Conservation (phyloP, 2,329 filamentous ascomycete genomes). For the Lasiodiplodia hormozganensis region DNA sequence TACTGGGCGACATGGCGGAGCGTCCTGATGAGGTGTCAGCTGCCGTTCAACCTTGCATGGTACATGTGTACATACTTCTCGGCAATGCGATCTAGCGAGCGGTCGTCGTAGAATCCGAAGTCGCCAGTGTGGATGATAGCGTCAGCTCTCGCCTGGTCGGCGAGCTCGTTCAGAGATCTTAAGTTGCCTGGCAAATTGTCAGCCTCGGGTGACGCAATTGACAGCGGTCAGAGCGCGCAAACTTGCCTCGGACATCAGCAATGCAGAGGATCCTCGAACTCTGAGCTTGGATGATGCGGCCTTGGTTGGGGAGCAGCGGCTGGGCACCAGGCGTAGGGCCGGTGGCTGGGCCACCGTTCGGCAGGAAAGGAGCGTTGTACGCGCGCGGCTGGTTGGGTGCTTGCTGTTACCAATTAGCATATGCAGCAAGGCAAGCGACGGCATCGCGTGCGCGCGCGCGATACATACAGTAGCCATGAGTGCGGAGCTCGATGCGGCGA, state of each 20-base stretch:
- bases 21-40: constrained; percentile 65
- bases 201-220: constrained; percentile 16
- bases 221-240: background rate
- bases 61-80: constrained; percentile 76
- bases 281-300: constrained; percentile 58
- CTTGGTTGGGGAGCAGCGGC: constrained; percentile 60
- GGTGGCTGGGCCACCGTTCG: constrained; percentile 55
- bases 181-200: constrained; percentile 74
- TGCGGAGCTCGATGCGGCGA: constrained; percentile 26
- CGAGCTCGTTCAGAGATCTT: constrained; percentile 93
- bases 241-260: constrained; percentile 59
- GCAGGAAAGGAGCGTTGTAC: constrained; percentile 55
- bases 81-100: constrained; percentile 93
- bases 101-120: constrained; percentile 98
- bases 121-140: constrained; percentile 99
- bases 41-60: constrained; percentile 32
- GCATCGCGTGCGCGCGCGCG: constrained; percentile 16
- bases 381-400: constrained; percentile 58
- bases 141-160: constrained; percentile 91
- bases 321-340: constrained; percentile 52
- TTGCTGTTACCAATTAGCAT: constrained; percentile 50
- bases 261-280: constrained; percentile 58
- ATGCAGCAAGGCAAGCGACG: background rate
- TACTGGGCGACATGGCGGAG: constrained; percentile 99
- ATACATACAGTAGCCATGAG: constrained; percentile 35